Percentiles rank a stretch among this genome's conserved stretches.
Conservation (phyloP, 2,329 filamentous ascomycete genomes). For the Cladosporium velox region DNA sequence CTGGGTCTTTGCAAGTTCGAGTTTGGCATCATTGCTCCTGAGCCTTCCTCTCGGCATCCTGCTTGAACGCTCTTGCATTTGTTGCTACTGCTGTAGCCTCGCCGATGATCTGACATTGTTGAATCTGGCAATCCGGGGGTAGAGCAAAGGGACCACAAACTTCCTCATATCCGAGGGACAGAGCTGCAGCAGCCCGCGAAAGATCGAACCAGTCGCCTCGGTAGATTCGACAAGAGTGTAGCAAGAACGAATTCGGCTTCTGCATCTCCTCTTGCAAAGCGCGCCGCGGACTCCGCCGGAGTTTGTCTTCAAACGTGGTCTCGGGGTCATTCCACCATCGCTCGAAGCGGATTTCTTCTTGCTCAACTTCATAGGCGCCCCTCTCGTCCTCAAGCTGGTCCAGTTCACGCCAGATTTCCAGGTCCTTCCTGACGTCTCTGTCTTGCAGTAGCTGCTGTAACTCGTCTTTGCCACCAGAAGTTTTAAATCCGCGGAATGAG, state of each 20-base stretch:
- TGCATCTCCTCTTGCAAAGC: not conserved
- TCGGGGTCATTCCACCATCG: not conserved
- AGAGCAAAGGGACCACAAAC: not conserved
- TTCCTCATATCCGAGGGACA: not conserved
- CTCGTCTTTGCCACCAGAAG: conserved; percentile 17
- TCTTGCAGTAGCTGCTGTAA: not conserved
- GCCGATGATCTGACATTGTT: not conserved
- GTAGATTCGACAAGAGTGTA: not conserved
- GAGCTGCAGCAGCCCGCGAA: not conserved
- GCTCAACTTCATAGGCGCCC: not conserved
- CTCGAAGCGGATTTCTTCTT: not conserved
- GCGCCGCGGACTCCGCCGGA: not conserved
- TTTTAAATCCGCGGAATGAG: conserved; percentile 21
- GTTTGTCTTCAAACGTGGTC: not conserved
- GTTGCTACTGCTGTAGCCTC: not conserved
- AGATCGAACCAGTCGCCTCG: not conserved
- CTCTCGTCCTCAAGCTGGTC: not conserved
- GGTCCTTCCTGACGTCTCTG: not conserved
- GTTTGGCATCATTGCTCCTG: not conserved
- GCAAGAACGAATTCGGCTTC: not conserved
- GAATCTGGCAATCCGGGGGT: not conserved
- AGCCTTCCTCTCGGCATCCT: too few species aligned
- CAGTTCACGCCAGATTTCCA: not conserved
- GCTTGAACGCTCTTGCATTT: not conserved
- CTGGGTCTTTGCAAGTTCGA: not conserved